A percentile compares a stretch with the other conserved stretches of the same genome.
These are phyloP conservation scores for Candida sp. DNA, from an alignment of 1,139 yeast species.

Conservation along the genomic window DNA sequence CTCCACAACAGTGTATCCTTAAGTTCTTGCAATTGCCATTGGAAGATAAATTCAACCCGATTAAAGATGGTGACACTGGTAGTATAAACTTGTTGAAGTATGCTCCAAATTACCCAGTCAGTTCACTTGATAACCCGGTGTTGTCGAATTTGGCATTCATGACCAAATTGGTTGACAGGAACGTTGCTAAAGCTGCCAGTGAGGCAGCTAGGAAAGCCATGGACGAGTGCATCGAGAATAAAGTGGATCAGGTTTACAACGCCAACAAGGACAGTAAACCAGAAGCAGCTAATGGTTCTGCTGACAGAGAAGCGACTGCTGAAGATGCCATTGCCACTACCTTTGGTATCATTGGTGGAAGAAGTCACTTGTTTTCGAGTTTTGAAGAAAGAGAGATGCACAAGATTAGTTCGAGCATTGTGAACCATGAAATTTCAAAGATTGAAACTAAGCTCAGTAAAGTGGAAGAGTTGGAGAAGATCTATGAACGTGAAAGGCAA, in stretches of 20 bases:
- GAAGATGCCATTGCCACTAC: conserved; percentile 45
- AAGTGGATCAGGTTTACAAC: conserved; percentile 30
- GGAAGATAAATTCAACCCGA: conserved; percentile 70
- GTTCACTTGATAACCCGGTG: conserved; percentile 90
- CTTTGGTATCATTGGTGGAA: conserved; percentile 74
- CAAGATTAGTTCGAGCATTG: conserved; percentile 57
- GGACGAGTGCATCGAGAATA: conserved; percentile 50
- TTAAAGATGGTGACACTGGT: conserved; percentile 48
- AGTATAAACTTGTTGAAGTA: conserved; percentile 68
- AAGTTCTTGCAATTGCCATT: conserved; percentile 83
- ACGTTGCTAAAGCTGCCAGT: conserved; percentile 84
- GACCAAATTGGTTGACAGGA: conserved; percentile 87
- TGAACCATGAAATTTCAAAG: conserved; percentile 75
- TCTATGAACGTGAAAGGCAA: conserved; percentile 79
- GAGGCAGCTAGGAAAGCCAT: conserved; percentile 61
- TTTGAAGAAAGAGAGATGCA: conserved; percentile 84
- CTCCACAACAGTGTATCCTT: conserved; percentile 82
- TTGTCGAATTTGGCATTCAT: conserved; percentile 88
- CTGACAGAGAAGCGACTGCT: conserved; percentile 6
- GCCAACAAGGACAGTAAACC: conserved; percentile 24
- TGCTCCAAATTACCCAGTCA: conserved; percentile 83
- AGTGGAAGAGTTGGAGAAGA: conserved; percentile 73
- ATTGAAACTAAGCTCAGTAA: conserved; percentile 78
- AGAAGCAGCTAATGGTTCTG: conserved; percentile 38
- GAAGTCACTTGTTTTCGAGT: conserved; percentile 82